phyloP scores from a whole-genome alignment of 306 rosid genomes.

The Acacia crassicarpa region DNA sequence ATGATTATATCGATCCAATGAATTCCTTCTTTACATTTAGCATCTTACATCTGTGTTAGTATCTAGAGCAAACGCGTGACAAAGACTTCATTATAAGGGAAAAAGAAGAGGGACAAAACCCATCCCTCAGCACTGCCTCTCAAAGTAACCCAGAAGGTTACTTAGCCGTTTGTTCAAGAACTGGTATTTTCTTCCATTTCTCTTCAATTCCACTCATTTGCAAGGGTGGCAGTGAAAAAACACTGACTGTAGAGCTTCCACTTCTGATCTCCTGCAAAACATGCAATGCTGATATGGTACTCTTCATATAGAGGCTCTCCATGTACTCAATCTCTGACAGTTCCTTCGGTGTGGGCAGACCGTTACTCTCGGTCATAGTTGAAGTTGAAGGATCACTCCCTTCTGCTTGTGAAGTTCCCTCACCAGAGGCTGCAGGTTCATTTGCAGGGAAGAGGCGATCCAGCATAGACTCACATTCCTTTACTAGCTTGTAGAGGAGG shows the following conservation, averaged over 20 bases:
- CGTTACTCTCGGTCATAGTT: conserved; percentile 42
- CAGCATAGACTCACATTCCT: conserved; percentile 89
- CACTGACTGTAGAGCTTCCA: conserved; percentile 83
- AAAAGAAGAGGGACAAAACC: conserved; percentile 1
- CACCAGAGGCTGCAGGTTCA: conserved; percentile 46
- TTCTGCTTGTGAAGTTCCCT: conserved; percentile 48
- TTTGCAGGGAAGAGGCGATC: conserved; percentile 68
- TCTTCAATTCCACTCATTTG: conserved; percentile 59
- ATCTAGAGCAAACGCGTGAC: conserved; percentile 45
- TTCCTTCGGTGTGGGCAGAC: conserved; percentile 58
- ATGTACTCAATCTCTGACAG: conserved; percentile 76
- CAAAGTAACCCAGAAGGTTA: conserved; percentile 45
- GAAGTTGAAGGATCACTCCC: conserved; percentile 66
- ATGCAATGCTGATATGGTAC: conserved; percentile 77
- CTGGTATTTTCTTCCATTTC: conserved; percentile 62
- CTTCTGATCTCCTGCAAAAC: conserved; percentile 89
- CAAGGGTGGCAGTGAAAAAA: conserved; percentile 87
- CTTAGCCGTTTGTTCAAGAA: conserved; percentile 72
- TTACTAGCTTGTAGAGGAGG: conserved; percentile 90
- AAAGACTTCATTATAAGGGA: conserved; percentile 35
- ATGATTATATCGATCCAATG: conserved; percentile 37
- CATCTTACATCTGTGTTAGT: conserved; percentile 68
- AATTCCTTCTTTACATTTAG: conserved; percentile 49
- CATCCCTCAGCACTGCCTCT: conserved; percentile 14
- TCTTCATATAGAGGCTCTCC: conserved; percentile 86